Conservation (phyloP, 2,329 filamentous ascomycete species). For the Xylaria sp. region DNA sequence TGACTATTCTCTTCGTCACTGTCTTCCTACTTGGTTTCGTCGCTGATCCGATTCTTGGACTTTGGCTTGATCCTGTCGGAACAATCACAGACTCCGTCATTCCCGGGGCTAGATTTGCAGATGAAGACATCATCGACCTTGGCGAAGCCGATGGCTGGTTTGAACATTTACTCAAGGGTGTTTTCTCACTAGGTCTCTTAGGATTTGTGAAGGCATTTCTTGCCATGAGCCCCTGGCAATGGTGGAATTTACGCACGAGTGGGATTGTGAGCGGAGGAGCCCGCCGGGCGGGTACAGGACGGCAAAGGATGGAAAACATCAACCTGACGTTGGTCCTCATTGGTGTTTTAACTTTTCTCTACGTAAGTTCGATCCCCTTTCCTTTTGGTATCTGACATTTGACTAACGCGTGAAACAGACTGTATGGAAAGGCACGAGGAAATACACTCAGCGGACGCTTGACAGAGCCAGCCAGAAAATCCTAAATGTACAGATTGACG, state of each 20-base stretch:
- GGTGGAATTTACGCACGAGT: constrained; percentile 76
- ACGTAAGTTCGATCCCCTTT: constrained; percentile 65
- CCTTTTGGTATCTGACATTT: not conserved
- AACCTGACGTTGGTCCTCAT: constrained; percentile 83
- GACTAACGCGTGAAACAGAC: constrained; percentile 59
- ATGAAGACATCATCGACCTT: constrained; percentile 56
- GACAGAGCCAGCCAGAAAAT: constrained; percentile 83
- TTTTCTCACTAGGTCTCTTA: constrained; percentile 88
- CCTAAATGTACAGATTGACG: constrained; percentile 77
- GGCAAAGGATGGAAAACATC: constrained; percentile 81
- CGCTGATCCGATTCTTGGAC: constrained; percentile 89
- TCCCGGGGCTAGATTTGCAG: constrained; percentile 53
- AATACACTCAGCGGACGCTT: constrained; percentile 77
- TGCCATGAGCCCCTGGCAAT: constrained; percentile 78
- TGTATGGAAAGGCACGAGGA: constrained; percentile 83
- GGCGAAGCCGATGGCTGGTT: constrained; percentile 74
- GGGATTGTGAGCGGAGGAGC: constrained; percentile 65
- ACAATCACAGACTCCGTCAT: constrained; percentile 66
- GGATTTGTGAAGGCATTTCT: constrained; percentile 86
- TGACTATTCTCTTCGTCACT: constrained; percentile 74
- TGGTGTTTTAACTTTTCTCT: constrained; percentile 82
- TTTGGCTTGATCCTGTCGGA: constrained; percentile 83
- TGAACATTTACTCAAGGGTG: constrained; percentile 87
- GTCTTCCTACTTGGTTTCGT: constrained; percentile 90
- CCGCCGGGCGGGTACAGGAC: constrained; percentile 71